Evolutionary conservation across 768 basidiomycete genomes (phyloP).

Genomic region (Rhodosporidiobolus sp.): DNA sequence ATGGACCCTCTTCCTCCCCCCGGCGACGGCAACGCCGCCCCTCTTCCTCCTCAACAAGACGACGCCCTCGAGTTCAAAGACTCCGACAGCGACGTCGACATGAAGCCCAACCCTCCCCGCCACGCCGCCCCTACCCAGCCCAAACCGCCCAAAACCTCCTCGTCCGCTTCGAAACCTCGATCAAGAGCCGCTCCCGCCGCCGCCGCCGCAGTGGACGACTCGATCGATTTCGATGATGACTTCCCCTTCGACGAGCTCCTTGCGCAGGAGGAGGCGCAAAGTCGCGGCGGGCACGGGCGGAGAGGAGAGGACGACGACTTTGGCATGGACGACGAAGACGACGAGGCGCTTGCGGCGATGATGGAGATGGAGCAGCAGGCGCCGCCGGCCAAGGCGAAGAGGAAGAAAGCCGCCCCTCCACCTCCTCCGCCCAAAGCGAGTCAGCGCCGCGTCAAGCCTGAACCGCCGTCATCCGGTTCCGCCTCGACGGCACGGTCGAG

Average conservation of each 20-base stretch:
- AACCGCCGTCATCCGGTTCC: too few species aligned
- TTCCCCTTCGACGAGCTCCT: not conserved
- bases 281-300: not conserved
- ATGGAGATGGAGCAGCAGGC: too few species aligned
- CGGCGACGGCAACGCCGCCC: not conserved
- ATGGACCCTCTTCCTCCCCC: not conserved
- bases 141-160: not conserved
- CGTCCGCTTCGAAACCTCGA: not conserved
- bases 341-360: not conserved
- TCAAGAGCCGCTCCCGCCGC: not conserved
- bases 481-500: too few species aligned
- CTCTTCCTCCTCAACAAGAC: not conserved
- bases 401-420: too few species aligned
- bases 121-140: not conserved
- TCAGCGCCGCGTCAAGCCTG: too few species aligned
- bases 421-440: too few species aligned
- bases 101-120: not conserved
- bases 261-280: not conserved
- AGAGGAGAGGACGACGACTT: constrained; percentile 1
- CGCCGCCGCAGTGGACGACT: not conserved
- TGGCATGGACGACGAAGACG: constrained; percentile 14
- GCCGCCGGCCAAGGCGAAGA: too few species aligned
- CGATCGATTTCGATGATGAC: not conserved
- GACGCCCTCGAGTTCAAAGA: not conserved
- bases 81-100: not conserved